Evolutionary conservation across 805 yeast species (phyloP).

Genomic region (Monosporozyma yasuniensis): DNA sequence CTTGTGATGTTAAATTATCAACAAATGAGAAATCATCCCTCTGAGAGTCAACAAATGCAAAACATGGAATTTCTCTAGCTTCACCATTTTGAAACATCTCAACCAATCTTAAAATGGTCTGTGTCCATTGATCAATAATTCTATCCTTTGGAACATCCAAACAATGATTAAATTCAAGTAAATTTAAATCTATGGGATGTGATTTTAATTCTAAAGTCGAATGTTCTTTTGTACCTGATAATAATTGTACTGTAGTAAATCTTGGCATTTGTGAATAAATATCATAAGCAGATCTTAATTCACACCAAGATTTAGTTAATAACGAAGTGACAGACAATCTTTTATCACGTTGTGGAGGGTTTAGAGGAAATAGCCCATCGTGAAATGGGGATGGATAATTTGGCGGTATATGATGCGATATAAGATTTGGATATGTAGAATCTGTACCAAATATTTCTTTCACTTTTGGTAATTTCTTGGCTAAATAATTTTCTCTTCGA

Average conservation of each 20-base stretch:
- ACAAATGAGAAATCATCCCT: not conserved
- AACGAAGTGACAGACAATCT: conserved; percentile 45
- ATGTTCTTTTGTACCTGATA: conserved; percentile 42
- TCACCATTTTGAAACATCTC: conserved; percentile 39
- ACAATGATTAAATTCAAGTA: conserved; percentile 11
- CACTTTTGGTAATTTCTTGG: conserved; percentile 13
- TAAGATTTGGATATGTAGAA: conserved; percentile 8
- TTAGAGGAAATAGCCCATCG: conserved; percentile 5
- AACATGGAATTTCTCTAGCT: conserved; percentile 54
- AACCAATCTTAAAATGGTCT: conserved; percentile 35
- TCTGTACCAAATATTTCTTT: conserved; percentile 15
- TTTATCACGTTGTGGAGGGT: not conserved
- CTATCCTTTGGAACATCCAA: conserved; percentile 16
- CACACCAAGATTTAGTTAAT: conserved; percentile 60
- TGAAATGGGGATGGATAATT: conserved; percentile 14
- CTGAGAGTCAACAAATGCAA: conserved; percentile 38
- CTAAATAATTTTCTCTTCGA: conserved; percentile 10
- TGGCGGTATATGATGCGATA: conserved; percentile 14
- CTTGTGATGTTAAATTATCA: not conserved
- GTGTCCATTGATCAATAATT: conserved; percentile 32
- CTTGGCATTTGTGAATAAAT: conserved; percentile 38
- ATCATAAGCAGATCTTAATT: conserved; percentile 45
- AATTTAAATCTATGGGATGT: conserved; percentile 31
- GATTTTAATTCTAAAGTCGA: conserved; percentile 36
- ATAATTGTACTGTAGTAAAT: conserved; percentile 34